Conservation (phyloP, 1,284 basidiomycete species). For the Garcileccinum viscosum region DNA sequence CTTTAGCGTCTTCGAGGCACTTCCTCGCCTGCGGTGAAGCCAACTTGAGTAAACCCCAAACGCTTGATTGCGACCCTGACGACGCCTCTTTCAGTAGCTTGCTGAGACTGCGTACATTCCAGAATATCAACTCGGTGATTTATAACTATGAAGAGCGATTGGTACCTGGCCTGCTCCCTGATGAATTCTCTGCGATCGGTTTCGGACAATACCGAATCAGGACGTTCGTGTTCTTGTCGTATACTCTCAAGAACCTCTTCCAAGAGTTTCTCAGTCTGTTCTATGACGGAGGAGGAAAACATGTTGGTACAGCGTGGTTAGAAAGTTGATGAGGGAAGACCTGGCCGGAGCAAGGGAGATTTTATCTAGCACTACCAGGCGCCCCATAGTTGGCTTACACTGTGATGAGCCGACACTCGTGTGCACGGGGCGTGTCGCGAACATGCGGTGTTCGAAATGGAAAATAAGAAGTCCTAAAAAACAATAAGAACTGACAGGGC, state of each 20-base stretch:
- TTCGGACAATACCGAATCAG: conserved; percentile 13
- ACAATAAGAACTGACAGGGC: conserved; percentile 19
- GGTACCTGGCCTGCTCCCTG: conserved; percentile 19
- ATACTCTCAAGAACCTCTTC: conserved; percentile 15
- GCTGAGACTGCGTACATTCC: conserved; percentile 12
- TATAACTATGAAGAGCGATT: background rate
- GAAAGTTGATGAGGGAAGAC: background rate
- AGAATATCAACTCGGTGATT: background rate
- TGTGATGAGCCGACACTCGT: background rate
- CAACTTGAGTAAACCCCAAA: conserved; percentile 1
- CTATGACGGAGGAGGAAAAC: conserved; percentile 12
- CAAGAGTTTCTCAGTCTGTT: conserved; percentile 5
- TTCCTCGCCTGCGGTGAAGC: conserved; percentile 8
- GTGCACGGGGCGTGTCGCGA: background rate
- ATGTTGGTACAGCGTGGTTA: conserved; percentile 9
- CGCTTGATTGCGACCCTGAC: background rate
- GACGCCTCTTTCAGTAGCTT: conserved; percentile 2
- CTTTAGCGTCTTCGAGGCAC: conserved; percentile 13
- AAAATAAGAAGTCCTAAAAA: conserved; percentile 18
- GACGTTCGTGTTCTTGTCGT: background rate
- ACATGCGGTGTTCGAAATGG: conserved; percentile 22
- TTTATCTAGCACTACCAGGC: conserved; percentile 22
- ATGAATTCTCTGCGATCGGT: conserved; percentile 1
- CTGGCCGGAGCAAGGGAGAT: background rate
- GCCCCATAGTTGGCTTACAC: background rate